phyloP scores from a whole-genome alignment of 768 basidiomycete genomes.

The Coprinopsis marcescibilis region DNA sequence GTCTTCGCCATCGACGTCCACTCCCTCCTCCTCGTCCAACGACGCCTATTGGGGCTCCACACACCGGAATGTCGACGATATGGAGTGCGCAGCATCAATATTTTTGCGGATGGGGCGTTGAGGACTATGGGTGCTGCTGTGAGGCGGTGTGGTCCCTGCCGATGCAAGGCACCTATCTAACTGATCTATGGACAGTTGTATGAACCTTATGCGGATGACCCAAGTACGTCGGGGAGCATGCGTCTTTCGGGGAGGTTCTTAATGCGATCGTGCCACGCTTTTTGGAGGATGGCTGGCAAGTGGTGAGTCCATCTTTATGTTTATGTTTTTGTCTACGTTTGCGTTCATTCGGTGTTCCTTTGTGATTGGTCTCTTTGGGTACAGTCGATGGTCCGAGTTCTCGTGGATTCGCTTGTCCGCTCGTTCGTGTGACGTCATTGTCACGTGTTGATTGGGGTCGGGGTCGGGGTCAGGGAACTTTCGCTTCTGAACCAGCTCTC shows the following conservation, averaged over 20 bases:
- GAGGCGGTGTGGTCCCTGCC: too few species aligned
- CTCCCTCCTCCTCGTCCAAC: too few species aligned
- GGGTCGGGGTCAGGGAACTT: too few species aligned
- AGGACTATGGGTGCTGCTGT: conserved; percentile 93
- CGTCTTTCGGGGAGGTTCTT: conserved; percentile 47
- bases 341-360: neutral
- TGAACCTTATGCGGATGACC: conserved; percentile 78
- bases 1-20: conserved; percentile 25
- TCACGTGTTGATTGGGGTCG: too few species aligned
- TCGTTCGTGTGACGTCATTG: too few species aligned
- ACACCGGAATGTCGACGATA: neutral
- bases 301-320: conserved; percentile 55
- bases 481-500: too few species aligned
- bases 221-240: conserved; percentile 67
- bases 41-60: conserved; percentile 59
- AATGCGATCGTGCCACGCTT: conserved; percentile 51
- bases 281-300: conserved; percentile 75
- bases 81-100: conserved; percentile 56
- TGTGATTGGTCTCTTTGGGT: too few species aligned
- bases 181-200: neutral
- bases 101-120: conserved; percentile 66
- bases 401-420: too few species aligned
- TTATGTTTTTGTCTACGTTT: too few species aligned
- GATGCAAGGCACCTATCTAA: too few species aligned
- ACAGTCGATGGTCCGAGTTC: too few species aligned